Evolutionary conservation across 768 basidiomycete species (phyloP), one percentile per base, ranked within the genome.

Genomic region (Fomitopsis pulvina): DNA sequence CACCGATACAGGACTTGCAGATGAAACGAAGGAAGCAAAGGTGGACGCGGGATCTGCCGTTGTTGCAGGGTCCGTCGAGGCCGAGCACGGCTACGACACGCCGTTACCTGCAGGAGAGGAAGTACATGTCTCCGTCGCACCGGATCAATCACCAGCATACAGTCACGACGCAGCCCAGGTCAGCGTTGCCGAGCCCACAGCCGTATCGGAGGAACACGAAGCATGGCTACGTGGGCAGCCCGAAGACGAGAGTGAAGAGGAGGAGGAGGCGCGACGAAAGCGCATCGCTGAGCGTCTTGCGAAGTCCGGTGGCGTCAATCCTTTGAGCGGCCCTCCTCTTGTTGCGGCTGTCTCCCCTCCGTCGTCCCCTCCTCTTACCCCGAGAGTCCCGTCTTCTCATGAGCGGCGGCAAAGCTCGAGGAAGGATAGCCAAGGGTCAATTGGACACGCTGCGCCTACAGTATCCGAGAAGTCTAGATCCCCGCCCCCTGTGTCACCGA

Each of bases 221-320:
- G 21, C 9, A 22, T 29, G n/a, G 27, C 26, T 5, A 18, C 39
- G n/a, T 30, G 47, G 18, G 7, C 16, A 50, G 21, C 26, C 26
- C 27, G 47, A 40, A 14, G 55, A 52, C 27, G 42, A 41, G 28
- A 9, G 41, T n/a, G 38, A 25, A 16, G 37, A 63, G 20, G 78
- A 74, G 16, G 80, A 81, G 53, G 76, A 68, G 52, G 67, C 73
- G 2, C 75, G 79, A 29, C 73, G 75, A 37, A 74, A 72, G 52
- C 78, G 78, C 45, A 75, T 87, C 20, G 77, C 83, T 21, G 83
- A 80, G 52, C 70, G 67, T 20, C 60, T 80, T 30, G 79, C 81
- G 6, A 77, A 79, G 64, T 80, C 80, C 69, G 86, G 84, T 14
- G 75, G 77, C 55, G 67, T 75, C 68, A 71, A 83, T 56, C 79